Evolutionary conservation across 306 rosid genomes (phyloP), one percentile per base, ranked within the genome.

Genomic region (Astragalus glycyphyllos): DNA sequence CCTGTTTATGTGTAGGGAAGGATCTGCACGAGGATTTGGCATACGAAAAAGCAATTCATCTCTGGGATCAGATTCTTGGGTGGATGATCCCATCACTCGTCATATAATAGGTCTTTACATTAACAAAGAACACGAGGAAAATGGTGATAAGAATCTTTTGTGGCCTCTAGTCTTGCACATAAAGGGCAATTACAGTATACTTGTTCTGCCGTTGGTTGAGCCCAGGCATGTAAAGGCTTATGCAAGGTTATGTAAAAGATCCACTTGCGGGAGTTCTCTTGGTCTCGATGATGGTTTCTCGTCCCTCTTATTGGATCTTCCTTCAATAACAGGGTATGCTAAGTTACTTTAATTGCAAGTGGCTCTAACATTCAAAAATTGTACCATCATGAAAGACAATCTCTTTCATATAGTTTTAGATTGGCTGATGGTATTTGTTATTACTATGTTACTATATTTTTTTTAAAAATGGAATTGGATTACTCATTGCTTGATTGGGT

Each of bases 291-390:
- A 83, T 73, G 84, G 86, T 74, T 81, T 94, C 56, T 91, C 99
- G 69, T 89, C 97, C 41, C 88, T 94, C 62, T 85, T 94, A 77
- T 85, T 94, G 54, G 85, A 87, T 73, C 91, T 89, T 81, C 97
- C 92, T 0, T 91, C 96, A 79, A 85, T 94, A 89, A 94, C 99
- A 87, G 98, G 99, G 99, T 94, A 91, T 68, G 92, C 84, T 83
- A 87, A 83, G 86, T 90, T 90, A 82, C 83, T 68, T 89, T 84
- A 80, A 82, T 61, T 82, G 79, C 60, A 50, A 37, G 73, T 81
- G 75, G 75, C 68, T 34, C 45, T 59, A 56, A 62, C 79, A 55
- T 75, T 79, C 56, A 37, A 49, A 67, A 57, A 13, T 48, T 45
- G 4, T 56, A 6, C n/a, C 50, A 16, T 7, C 26, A 15, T 1